Evolutionary conservation across 768 basidiomycete genomes (phyloP), one percentile per base, ranked within the genome.

Genomic region (Lactifluus hygrophoroides): DNA sequence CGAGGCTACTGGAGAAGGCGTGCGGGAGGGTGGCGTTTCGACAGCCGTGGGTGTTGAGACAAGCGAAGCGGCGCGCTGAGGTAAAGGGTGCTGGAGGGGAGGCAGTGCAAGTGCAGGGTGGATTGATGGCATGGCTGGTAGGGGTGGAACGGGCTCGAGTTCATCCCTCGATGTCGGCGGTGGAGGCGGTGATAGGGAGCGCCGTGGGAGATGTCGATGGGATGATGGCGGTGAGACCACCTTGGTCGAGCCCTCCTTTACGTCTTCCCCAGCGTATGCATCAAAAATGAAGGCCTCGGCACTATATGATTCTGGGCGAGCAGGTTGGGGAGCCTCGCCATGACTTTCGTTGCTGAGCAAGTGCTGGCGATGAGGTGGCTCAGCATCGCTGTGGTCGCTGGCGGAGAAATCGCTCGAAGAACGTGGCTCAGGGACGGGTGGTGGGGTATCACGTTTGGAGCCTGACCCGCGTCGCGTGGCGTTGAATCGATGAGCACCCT

Each of bases 201-300:
- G 61, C 51, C 32, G 55, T 13, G 30, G 58, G 51, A 32, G 65
- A 51, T 56, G 25, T 32, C 53, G 49, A n/a, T 19, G 14, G 14
- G 19, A n/a, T 25, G 46, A 45, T n/a, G 53, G 57, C 2, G 64
- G 53, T 0, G 60, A 58, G 19, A 23, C 17, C 4, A 46, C 21
- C 46, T 38, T 56, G 38, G 45, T 46, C 16, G 17, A 46, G 10
- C 53, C 55, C 23, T 71, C 70, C 17, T 71, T 71, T 10, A 82
- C 80, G 6, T 84, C 80, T 8, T 83, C 84, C 37, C 77, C 79
- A 43, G 74, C 81, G 67, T 97, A 95, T 11, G 90, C 81, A 65
- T 94, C 93, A 67, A 87, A 91, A 61, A 95, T 94, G 37, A 79
- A 80, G 3, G 83, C 72, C 63, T 94, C 92, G 60, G 91, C 90